Conservation (phyloP, 352 stramenopile genomes). For the Lagenidium giganteum region DNA sequence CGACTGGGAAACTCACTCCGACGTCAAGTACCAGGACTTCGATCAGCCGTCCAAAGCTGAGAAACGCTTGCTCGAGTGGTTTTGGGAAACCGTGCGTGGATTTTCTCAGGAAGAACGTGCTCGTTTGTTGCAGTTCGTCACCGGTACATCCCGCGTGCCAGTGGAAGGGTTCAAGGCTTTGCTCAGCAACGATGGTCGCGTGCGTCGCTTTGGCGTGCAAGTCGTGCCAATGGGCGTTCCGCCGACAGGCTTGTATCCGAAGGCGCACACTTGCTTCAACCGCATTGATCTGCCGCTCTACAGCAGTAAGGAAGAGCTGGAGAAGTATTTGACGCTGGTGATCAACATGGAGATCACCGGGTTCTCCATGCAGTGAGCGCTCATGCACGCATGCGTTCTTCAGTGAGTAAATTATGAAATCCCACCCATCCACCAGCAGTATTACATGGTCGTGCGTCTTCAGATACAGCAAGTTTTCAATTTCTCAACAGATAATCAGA, state of each 20-base stretch:
- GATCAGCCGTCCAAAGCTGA: constrained; percentile 56
- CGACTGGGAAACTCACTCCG: constrained; percentile 85
- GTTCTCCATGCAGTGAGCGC: constrained; percentile 96
- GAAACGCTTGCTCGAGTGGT: constrained; percentile 82
- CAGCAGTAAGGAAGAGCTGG: constrained; percentile 72
- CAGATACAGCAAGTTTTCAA: not conserved
- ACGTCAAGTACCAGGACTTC: constrained; percentile 68
- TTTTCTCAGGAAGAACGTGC: constrained; percentile 86
- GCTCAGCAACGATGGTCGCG: constrained; percentile 69
- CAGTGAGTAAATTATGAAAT: not conserved
- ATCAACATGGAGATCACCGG: constrained; percentile 98
- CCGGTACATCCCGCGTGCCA: constrained; percentile 85
- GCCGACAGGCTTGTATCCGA: constrained; percentile 70
- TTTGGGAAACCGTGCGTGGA: constrained; percentile 78
- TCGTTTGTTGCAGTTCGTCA: constrained; percentile 89
- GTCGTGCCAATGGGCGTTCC: constrained; percentile 80
- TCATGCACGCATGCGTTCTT: not conserved
- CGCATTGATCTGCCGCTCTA: constrained; percentile 83
- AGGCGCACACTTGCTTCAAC: constrained; percentile 88
- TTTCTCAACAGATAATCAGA: not conserved
- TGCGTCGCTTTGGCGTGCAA: constrained; percentile 97
- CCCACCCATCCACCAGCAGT: too few relatives aligned
- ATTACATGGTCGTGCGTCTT: too few relatives aligned
- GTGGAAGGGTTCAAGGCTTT: constrained; percentile 94
- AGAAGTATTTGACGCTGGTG: constrained; percentile 95